Base-by-base conservation (phyloP, 1,284 basidiomycete species). In the Microbotryomycetes sp. region DNA sequence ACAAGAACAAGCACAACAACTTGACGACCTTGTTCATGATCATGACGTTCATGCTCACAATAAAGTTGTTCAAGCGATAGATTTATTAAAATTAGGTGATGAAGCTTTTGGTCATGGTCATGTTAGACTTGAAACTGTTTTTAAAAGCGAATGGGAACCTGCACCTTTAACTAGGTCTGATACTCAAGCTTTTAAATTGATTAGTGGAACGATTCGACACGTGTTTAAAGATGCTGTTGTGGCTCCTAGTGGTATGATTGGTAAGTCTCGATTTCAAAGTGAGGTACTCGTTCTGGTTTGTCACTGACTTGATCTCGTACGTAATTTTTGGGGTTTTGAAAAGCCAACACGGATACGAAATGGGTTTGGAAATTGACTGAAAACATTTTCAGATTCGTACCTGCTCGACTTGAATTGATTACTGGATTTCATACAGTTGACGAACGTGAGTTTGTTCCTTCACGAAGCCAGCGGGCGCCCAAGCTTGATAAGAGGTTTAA, bases 381-480 rank as follows among this genome's bases (percentile, higher is more conserved):
- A 31, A 55, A 60, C 50, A 82, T 84, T 65, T 84, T 82, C 76
- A 79, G 83, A 5, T 84, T 77, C 71, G 74, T 75, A 0, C 77
- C 76, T n/a, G 76, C 77, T 63, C 70, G 72, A 15, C 76, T 72
- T 49, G 77, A 64, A 60, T 54, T 73, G 74, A 66, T 74, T 68
- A 77, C 77, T 52, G 80, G 80, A 4, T 77, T 84, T 29, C 87
- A 88, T 73, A 87, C 87, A 1, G 81, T 85, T 47, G 81, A 85
- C 63, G 84, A 86, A 77, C 22, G 58, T 63, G 31, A 31, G 31
- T 63, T 54, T 59, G 30, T 73, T 72, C 29, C 62, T 73, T 29
- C 25, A 14, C 47, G 26, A 36, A 9, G n/a, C n/a, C n/a, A n/a
- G n/a, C n/a, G n/a, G n/a, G n/a, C n/a, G n/a, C n/a, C n/a, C n/a